phyloP scores from a whole-genome alignment of 108 stramenopile genomes.

The Nitzschia sp. region DNA sequence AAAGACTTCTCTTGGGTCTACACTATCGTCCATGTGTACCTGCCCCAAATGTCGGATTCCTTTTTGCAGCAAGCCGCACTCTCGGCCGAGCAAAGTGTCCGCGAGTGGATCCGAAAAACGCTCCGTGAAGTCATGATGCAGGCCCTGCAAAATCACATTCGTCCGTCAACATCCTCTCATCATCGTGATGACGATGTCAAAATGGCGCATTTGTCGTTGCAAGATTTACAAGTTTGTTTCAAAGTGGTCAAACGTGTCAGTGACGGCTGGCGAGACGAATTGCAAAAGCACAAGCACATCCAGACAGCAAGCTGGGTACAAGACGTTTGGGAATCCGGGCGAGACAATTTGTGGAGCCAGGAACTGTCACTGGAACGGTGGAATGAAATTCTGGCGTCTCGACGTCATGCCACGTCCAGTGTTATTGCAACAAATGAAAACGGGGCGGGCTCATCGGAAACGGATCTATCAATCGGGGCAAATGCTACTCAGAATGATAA shows the following conservation, averaged over 20 bases:
- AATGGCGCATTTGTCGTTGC: neutral
- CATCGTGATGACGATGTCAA: neutral
- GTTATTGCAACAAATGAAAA: too few species aligned
- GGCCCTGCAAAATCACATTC: conserved; percentile 10
- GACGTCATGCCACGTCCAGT: too few species aligned
- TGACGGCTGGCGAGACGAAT: conserved; percentile 12
- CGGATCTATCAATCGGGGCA: too few species aligned
- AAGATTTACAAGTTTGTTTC: conserved; percentile 16
- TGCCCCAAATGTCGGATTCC: too few species aligned
- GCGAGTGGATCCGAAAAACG: conserved; percentile 28
- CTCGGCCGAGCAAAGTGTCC: conserved; percentile 12
- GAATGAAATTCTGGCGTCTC: neutral
- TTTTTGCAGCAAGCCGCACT: conserved; percentile 13
- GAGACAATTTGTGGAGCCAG: conserved; percentile 11
- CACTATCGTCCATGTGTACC: too few species aligned
- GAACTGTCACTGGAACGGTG: neutral
- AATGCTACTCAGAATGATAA: neutral
- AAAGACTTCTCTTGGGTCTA: too few species aligned
- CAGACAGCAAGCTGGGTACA: conserved; percentile 15
- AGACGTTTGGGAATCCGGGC: conserved; percentile 19
- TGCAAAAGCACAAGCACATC: conserved; percentile 5
- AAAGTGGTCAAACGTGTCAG: conserved; percentile 16
- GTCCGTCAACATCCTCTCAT: too few species aligned
- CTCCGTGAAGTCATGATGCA: conserved; percentile 27
- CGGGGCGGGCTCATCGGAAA: too few species aligned